Percentiles rank a stretch among this genome's conserved stretches.
These are phyloP conservation scores for Colletotrichum orbiculare DNA, from an alignment of 2,329 filamentous ascomycete species.

Conservation along the genomic window DNA sequence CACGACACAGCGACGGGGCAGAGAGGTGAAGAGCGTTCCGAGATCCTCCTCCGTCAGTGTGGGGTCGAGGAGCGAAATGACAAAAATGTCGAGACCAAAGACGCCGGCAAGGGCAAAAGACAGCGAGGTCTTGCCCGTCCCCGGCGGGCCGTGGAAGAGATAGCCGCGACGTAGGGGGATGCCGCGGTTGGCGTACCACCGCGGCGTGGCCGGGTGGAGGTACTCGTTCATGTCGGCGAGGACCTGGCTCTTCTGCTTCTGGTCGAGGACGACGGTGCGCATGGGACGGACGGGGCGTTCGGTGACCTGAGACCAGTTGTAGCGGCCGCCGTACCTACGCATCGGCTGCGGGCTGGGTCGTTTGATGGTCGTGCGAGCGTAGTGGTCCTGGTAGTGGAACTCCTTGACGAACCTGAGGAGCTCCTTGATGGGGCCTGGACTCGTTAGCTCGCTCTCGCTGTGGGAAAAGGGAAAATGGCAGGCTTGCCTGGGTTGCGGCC, in stretches of 20 bases:
- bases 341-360: conserved; percentile 46
- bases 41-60: conserved; percentile 72
- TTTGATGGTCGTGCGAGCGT: conserved; percentile 68
- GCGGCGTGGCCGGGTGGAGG: conserved; percentile 74
- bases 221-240: conserved; percentile 82
- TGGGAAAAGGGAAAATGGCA: neutral
- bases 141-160: conserved; percentile 80
- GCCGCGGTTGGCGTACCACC: conserved; percentile 80
- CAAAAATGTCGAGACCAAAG: conserved; percentile 75
- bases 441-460: neutral
- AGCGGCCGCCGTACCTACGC: conserved; percentile 45
- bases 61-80: conserved; percentile 67
- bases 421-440: conserved; percentile 62
- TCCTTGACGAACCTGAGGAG: conserved; percentile 65
- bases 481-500: conserved; percentile 54
- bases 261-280: conserved; percentile 79
- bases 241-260: conserved; percentile 72
- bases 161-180: conserved; percentile 83
- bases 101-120: conserved; percentile 74
- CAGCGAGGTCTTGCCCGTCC: conserved; percentile 78
- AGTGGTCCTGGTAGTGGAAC: conserved; percentile 60
- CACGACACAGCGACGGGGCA: conserved; percentile 73
- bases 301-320: conserved; percentile 67
- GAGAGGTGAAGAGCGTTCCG: conserved; percentile 65
- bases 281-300: conserved; percentile 76